These are phyloP conservation scores for Solanum chiquidenum DNA, from an alignment of 257 asterid genomes.

Conservation along the genomic window DNA sequence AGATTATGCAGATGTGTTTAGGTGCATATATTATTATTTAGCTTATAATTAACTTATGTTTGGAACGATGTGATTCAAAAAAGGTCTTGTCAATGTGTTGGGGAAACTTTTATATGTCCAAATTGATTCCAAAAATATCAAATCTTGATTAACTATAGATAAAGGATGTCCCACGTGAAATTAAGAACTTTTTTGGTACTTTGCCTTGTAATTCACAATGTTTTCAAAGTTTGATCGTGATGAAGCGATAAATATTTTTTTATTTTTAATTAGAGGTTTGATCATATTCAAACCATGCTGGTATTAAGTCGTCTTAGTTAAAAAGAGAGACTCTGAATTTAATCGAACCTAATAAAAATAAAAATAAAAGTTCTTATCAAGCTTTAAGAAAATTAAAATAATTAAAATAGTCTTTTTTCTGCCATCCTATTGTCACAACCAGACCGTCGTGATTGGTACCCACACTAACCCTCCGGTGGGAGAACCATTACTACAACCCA, in stretches of 20 bases:
- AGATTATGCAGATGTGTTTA: background rate
- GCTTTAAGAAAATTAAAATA: background rate
- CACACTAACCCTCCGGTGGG: too few species aligned
- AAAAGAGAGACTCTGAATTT: fast-evolving
- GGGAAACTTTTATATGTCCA: background rate
- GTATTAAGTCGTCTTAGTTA: fast-evolving
- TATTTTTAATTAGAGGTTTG: background rate
- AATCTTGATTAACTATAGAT: background rate
- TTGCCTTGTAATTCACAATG: constrained; percentile 20
- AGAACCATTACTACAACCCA: too few species aligned
- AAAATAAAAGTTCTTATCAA: background rate
- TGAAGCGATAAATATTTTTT: background rate
- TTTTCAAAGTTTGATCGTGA: background rate
- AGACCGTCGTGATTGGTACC: too few species aligned
- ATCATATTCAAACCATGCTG: background rate
- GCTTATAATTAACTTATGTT: background rate
- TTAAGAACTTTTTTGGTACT: background rate
- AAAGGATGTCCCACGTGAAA: background rate
- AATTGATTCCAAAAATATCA: background rate
- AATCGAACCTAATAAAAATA: too few species aligned
- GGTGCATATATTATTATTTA: background rate
- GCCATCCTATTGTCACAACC: background rate
- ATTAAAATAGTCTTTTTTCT: background rate
- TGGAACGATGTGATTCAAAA: background rate
- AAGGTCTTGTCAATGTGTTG: background rate